Evolutionary conservation across 371 early-diverging fungal genomes (phyloP), one percentile per base, ranked within the genome.

Genomic region (Parasitella parasitica): DNA sequence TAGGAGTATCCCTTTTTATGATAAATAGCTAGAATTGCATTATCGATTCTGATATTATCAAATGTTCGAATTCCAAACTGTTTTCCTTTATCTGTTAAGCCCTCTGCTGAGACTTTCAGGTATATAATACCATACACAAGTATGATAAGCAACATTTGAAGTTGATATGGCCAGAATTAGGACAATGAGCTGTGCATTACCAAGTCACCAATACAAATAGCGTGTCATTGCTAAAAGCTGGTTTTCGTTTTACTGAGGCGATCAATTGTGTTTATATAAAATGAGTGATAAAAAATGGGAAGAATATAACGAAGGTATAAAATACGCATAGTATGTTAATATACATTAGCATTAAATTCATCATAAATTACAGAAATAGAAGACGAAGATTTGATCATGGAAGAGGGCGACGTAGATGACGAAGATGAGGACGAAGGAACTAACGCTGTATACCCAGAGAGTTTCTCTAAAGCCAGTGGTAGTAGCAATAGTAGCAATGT

Each of bases 321-420:
- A 18, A 32, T 27, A 11, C 4, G 7, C 27, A 49, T n/a, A n/a
- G n/a, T n/a, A n/a, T n/a, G n/a, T n/a, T 49, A 12, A 13, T 35
- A 22, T 18, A n/a, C 34, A 18, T 18, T n/a, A 53, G 15, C 34
- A 18, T 6, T 9, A 30, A 20, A 22, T 8, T 4, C 11, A 27
- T 3, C 4, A n/a, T 53, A 52, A 9, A 56, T 5, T 2, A n/a
- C 46, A 59, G 66, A 65, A 18, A 60, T 65, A 56, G 66, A 68
- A 16, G 64, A 68, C 27, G 66, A 66, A 27, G 69, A 68, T 52
- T 34, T 37, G 2, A 38, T 63, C 7, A 63, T 68, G 69, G 60
- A 58, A 22, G 69, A 63, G 38, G 53, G 43, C 27, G 61, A 58
- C 3, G 57, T 51, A 2, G 57, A 63, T 4, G 60, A 67, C 13